These are phyloP conservation scores for Hippophae tibetana DNA, from an alignment of 306 rosid species.

Conservation along the genomic window DNA sequence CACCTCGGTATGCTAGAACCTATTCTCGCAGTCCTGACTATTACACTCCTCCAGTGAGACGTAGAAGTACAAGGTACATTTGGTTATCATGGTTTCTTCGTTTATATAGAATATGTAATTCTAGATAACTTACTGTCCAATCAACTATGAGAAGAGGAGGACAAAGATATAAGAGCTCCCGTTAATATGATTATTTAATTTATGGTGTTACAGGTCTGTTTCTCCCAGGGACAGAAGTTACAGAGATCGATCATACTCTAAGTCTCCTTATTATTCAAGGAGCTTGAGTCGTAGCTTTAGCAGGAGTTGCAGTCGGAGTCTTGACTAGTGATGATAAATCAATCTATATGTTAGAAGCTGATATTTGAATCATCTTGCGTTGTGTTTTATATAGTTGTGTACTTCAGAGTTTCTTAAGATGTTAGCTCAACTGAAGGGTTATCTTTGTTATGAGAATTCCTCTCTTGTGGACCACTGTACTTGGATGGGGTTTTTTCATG, in stretches of 20 bases:
- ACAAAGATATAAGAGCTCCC: not conserved
- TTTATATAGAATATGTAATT: not conserved
- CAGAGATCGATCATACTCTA: constrained; percentile 40
- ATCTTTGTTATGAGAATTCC: no score
- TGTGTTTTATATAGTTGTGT: no score
- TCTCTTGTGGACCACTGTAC: no score
- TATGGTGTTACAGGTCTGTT: constrained; percentile 39
- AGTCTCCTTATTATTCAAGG: constrained; percentile 51
- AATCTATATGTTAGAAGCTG: not conserved
- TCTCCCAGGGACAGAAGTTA: constrained; percentile 46
- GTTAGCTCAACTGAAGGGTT: no score
- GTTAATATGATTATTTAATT: not conserved
- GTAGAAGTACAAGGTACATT: constrained; percentile 40
- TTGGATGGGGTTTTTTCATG: no score
- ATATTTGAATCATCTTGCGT: not conserved
- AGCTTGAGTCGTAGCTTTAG: constrained; percentile 35
- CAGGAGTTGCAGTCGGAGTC: constrained; percentile 42
- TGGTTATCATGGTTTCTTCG: not conserved
- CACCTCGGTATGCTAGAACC: constrained; percentile 33
- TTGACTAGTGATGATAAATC: constrained; percentile 34
- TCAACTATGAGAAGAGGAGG: not conserved
- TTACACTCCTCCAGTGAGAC: constrained; percentile 41
- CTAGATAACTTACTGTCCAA: not conserved
- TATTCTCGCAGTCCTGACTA: constrained; percentile 43
- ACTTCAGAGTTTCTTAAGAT: no score